A percentile compares a stretch with the other conserved stretches of the same genome.
Evolutionary conservation across 371 early-diverging fungal genomes (phyloP).

Genomic region (Mortierella polycephala): DNA sequence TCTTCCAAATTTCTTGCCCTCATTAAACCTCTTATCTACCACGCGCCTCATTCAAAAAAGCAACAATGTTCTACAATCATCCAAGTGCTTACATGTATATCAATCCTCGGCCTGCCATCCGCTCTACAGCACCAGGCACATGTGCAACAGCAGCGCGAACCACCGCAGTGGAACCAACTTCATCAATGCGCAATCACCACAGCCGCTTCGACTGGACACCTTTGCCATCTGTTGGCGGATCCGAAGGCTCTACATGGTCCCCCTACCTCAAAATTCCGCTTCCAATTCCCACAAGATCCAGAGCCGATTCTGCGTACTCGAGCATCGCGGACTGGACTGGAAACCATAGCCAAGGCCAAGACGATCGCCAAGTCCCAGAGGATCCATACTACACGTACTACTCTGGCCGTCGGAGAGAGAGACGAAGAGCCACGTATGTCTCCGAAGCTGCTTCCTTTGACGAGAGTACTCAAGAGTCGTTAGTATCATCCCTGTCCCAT

Average conservation of each 20-base stretch:
- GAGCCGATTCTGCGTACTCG: not conserved
- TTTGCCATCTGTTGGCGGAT: conserved; percentile 26
- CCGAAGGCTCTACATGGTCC: conserved; percentile 37
- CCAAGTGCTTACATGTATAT: conserved; percentile 23
- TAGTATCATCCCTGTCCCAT: too few species aligned
- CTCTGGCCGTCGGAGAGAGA: too few species aligned
- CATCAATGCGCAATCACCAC: not conserved
- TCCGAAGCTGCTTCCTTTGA: too few species aligned
- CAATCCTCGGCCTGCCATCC: not conserved
- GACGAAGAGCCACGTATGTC: too few species aligned
- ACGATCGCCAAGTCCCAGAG: too few species aligned
- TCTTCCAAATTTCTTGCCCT: not conserved
- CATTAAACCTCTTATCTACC: too few species aligned
- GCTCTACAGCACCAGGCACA: too few species aligned
- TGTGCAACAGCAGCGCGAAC: too few species aligned
- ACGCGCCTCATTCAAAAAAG: too few species aligned
- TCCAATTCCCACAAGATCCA: not conserved
- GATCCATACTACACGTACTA: too few species aligned
- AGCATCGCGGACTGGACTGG: not conserved
- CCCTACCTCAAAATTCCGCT: conserved; percentile 12
- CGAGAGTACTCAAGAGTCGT: too few species aligned
- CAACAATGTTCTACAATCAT: conserved; percentile 36
- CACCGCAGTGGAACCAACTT: too few species aligned
- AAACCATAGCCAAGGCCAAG: not conserved
- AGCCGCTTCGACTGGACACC: conserved; percentile 2